Percentiles rank a stretch among this genome's conserved stretches.
Conservation (phyloP, 768 basidiomycete species). For the Panaeolus papilionaceus region DNA sequence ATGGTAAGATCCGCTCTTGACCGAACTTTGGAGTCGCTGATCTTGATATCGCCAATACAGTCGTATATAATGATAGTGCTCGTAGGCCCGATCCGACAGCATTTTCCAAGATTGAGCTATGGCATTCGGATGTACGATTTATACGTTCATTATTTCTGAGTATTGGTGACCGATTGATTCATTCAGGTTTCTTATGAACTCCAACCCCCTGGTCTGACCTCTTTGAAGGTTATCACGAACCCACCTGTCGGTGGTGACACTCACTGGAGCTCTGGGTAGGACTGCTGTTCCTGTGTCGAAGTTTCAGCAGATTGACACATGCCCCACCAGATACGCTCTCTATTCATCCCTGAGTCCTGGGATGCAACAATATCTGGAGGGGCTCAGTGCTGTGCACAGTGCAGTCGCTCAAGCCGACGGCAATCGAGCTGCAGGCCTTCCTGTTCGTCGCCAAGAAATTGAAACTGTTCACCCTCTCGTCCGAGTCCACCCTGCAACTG, state of each 20-base stretch:
- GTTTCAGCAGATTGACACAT: not conserved
- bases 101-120: conserved; percentile 78
- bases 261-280: conserved; percentile 80
- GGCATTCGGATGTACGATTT: conserved; percentile 76
- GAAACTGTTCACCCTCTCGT: conserved; percentile 83
- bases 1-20: conserved; percentile 45
- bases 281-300: not conserved
- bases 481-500: conserved; percentile 84
- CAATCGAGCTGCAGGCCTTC: conserved; percentile 68
- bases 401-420: conserved; percentile 82
- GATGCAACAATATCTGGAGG: conserved; percentile 79
- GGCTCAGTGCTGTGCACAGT: conserved; percentile 75
- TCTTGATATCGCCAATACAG: conserved; percentile 37
- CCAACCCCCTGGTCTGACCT: conserved; percentile 82
- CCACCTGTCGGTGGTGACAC: conserved; percentile 83
- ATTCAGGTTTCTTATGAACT: conserved; percentile 74
- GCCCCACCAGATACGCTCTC: conserved; percentile 65
- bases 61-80: conserved; percentile 74
- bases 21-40: not conserved
- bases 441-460: conserved; percentile 71
- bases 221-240: conserved; percentile 73
- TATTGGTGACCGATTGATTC: not conserved
- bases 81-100: conserved; percentile 66
- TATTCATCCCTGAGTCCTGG: conserved; percentile 82
- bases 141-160: not conserved